Evolutionary conservation across 495 filamentous ascomycete genomes (phyloP).

Genomic region (Penicillium daleae): DNA sequence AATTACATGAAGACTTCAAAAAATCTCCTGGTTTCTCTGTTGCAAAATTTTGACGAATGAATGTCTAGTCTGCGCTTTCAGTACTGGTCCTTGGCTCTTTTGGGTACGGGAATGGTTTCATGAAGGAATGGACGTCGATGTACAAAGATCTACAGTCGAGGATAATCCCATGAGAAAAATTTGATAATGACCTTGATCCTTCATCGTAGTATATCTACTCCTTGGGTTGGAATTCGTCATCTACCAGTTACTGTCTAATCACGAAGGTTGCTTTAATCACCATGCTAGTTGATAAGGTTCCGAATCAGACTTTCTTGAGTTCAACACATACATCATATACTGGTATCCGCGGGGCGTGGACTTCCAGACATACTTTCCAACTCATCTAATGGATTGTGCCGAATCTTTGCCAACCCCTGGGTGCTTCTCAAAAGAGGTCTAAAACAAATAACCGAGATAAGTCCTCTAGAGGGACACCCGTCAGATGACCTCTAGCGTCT

Average conservation of each 20-base stretch:
- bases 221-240: background rate
- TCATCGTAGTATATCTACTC: background rate
- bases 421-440: too few species aligned
- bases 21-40: conserved; percentile 1
- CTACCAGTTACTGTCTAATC: background rate
- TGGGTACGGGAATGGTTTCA: background rate
- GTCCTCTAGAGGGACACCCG: too few species aligned
- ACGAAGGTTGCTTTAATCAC: too few species aligned
- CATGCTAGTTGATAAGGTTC: too few species aligned
- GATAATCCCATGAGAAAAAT: conserved; percentile 5
- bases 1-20: conserved; percentile 49
- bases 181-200: conserved; percentile 5
- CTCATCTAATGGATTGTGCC: too few species aligned
- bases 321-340: too few species aligned
- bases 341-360: too few species aligned
- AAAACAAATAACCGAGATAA: too few species aligned
- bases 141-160: conserved; percentile 7
- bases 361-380: too few species aligned
- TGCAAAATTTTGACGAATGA: conserved; percentile 5
- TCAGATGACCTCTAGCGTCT: too few species aligned
- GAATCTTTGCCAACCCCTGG: too few species aligned
- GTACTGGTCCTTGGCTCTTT: background rate
- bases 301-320: too few species aligned
- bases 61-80: conserved; percentile 5
- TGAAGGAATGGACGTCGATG: conserved; percentile 1